Percentiles rank a stretch among this genome's conserved stretches.
Evolutionary conservation across 225 moss, liverwort and hornwort species (phyloP).

Genomic region (Rhytidiadelphus loreus): DNA sequence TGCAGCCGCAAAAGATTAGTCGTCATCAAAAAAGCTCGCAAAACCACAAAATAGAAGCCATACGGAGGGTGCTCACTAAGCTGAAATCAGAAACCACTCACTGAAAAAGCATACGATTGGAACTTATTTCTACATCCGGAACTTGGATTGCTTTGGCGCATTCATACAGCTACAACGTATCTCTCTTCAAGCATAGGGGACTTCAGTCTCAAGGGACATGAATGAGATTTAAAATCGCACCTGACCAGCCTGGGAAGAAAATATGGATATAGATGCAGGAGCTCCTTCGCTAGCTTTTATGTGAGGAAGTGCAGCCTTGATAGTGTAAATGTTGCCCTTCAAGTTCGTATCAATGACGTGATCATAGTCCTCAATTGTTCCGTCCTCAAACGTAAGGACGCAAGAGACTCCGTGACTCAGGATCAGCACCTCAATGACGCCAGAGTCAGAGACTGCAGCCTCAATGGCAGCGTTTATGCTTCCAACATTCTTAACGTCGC

Average conservation of each 20-base stretch:
- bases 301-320: slow-evolving; percentile 72
- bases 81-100: not conserved
- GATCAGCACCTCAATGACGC: slow-evolving; percentile 59
- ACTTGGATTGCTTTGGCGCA: not conserved
- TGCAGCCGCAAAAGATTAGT: slow-evolving; percentile 4
- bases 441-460: slow-evolving; percentile 49
- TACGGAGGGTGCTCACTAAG: not conserved
- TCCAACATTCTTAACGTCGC: slow-evolving; percentile 55
- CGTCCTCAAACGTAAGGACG: slow-evolving; percentile 46
- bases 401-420: slow-evolving; percentile 64
- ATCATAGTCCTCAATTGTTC: slow-evolving; percentile 42
- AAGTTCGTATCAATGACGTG: slow-evolving; percentile 72
- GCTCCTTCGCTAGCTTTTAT: slow-evolving; percentile 35
- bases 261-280: slow-evolving; percentile 58
- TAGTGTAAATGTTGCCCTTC: slow-evolving; percentile 61
- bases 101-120: not conserved
- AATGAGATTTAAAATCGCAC: slow-evolving; percentile 13
- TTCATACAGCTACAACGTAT: not conserved
- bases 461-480: slow-evolving; percentile 45
- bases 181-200: not conserved
- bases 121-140: not conserved
- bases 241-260: slow-evolving; percentile 76
- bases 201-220: not conserved
- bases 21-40: not conserved
- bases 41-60: not conserved